A percentile compares a stretch with the other conserved stretches of the same genome.
These are phyloP conservation scores for Mycena venus DNA, from an alignment of 768 basidiomycete species.

Conservation along the genomic window DNA sequence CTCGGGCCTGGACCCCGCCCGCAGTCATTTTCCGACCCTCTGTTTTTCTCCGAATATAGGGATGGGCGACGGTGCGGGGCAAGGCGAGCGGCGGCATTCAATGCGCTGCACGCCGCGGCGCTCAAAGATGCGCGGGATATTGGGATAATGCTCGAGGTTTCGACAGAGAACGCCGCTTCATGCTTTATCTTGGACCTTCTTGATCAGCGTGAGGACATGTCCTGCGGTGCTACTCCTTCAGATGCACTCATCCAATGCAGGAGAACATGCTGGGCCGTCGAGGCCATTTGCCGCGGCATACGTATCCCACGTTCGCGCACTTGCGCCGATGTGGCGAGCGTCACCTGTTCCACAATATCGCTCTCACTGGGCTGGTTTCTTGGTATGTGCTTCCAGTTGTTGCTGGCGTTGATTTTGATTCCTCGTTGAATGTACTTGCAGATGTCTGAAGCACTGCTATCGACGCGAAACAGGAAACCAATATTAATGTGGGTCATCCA, in stretches of 20 bases:
- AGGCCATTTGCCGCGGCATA: slow-evolving; percentile 19
- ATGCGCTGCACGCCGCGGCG: not conserved
- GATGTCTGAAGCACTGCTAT: slow-evolving; percentile 12
- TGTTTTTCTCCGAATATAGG: not conserved
- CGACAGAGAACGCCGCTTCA: slow-evolving; percentile 9
- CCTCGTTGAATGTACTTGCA: too few species aligned
- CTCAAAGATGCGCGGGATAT: slow-evolving; percentile 9
- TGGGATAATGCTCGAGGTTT: not conserved
- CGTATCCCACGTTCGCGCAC: slow-evolving; percentile 8
- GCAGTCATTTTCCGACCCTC: not conserved
- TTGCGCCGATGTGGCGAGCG: slow-evolving; percentile 3
- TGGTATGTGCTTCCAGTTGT: not conserved
- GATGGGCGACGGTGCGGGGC: not conserved
- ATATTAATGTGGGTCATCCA: not conserved
- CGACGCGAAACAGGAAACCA: slow-evolving; percentile 1
- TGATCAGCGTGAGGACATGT: not conserved
- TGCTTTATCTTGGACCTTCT: slow-evolving; percentile 9
- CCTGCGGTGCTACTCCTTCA: not conserved
- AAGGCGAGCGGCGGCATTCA: not conserved
- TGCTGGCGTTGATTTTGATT: not conserved
- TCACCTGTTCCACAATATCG: not conserved
- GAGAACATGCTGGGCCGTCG: not conserved
- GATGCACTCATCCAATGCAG: not conserved
- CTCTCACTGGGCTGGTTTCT: slow-evolving; percentile 7
- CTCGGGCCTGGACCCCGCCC: not conserved